Conservation (phyloP, 805 yeast genomes). For the Naumovozyma baii region DNA sequence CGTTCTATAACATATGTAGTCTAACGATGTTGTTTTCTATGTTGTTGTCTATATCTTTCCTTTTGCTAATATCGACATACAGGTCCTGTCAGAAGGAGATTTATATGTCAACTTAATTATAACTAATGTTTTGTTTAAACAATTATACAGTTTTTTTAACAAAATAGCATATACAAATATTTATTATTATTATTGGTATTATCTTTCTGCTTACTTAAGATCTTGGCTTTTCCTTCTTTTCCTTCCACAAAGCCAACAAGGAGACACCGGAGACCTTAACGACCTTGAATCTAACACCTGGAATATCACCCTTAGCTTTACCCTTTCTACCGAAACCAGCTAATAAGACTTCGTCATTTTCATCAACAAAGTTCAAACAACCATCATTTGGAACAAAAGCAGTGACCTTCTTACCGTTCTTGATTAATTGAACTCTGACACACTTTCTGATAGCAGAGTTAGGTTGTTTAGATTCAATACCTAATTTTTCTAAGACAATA, state of each 20-base stretch:
- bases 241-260: conserved; percentile 98
- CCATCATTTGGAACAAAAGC: conserved; percentile 99
- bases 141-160: conserved; percentile 9
- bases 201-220: conserved; percentile 43
- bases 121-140: conserved; percentile 2
- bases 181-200: background rate
- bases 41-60: no score
- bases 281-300: conserved; percentile 99
- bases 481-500: conserved; percentile 97
- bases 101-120: no score
- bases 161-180: conserved; percentile 1
- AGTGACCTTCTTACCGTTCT: conserved; percentile 99
- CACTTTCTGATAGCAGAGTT: conserved; percentile 99
- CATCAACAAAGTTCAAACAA: conserved; percentile 99
- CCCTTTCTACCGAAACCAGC: conserved; percentile 99
- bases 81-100: no score
- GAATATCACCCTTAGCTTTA: conserved; percentile 99
- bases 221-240: conserved; percentile 99
- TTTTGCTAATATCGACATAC: no score
- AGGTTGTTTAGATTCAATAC: conserved; percentile 99
- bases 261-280: conserved; percentile 99
- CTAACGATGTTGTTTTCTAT: no score
- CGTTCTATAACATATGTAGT: no score
- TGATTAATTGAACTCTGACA: conserved; percentile 99
- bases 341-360: conserved; percentile 97